Evolutionary conservation across 1,284 basidiomycete species (phyloP).

Genomic region (Ustilago nuda): DNA sequence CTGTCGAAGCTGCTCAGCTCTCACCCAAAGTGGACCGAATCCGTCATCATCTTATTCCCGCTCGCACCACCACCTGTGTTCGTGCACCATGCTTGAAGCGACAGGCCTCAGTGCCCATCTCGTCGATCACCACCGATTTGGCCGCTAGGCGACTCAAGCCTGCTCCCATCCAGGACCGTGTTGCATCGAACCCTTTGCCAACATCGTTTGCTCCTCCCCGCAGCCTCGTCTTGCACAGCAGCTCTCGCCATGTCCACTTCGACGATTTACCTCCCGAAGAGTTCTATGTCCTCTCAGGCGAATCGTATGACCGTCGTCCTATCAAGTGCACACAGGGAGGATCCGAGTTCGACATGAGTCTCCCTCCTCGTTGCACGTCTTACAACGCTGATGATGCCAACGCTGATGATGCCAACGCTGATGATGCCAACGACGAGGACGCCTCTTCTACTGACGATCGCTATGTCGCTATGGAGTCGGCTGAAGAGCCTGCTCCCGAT

Average conservation of each 20-base stretch:
- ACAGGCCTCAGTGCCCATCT: constrained; percentile 34
- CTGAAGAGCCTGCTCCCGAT: constrained; percentile 43
- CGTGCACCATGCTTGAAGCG: constrained; percentile 54
- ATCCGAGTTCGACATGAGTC: constrained; percentile 57
- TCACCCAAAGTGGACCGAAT: constrained; percentile 42
- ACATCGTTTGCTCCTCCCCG: constrained; percentile 37
- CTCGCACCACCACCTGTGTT: constrained; percentile 44
- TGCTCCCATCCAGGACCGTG: constrained; percentile 25
- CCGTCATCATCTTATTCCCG: constrained; percentile 52
- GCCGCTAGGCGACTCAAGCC: constrained; percentile 22
- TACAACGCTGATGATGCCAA: constrained; percentile 41
- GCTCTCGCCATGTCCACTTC: constrained; percentile 53
- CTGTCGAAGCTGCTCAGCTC: constrained; percentile 35
- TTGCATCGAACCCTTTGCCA: constrained; percentile 32
- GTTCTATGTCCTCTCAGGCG: constrained; percentile 49
- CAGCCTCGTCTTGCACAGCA: constrained; percentile 19
- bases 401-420: constrained; percentile 47
- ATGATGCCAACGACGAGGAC: constrained; percentile 36
- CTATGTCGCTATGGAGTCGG: constrained; percentile 11
- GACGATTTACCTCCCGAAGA: constrained; percentile 53
- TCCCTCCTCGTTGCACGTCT: constrained; percentile 43
- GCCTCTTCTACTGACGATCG: constrained; percentile 30
- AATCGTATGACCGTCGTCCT: constrained; percentile 56
- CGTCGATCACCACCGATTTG: constrained; percentile 20
- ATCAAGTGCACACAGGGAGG: constrained; percentile 62